Evolutionary conservation across 306 rosid genomes (phyloP).

Genomic region (Macrotyloma uniflorum): DNA sequence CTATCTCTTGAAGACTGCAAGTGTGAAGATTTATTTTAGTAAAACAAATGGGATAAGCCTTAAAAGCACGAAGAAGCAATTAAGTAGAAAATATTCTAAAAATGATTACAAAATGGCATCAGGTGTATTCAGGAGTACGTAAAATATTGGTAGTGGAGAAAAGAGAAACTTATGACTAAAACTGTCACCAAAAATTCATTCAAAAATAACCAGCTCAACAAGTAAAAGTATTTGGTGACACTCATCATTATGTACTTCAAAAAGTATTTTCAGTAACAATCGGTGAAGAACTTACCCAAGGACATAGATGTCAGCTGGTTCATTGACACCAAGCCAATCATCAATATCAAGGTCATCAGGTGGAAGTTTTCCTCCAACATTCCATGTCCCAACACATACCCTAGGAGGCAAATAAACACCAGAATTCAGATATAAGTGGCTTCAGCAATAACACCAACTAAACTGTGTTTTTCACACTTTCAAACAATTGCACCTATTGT

Average conservation of each 20-base stretch:
- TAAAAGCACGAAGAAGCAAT: conserved; percentile 17
- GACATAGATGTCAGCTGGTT: conserved; percentile 96
- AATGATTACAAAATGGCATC: conserved; percentile 8
- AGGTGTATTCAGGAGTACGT: background rate
- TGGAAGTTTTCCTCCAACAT: conserved; percentile 89
- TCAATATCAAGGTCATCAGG: conserved; percentile 93
- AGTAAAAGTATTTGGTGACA: conserved; percentile 3
- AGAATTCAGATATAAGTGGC: conserved; percentile 36
- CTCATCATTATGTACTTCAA: conserved; percentile 17
- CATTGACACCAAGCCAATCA: conserved; percentile 76
- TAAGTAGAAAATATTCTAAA: conserved; percentile 1
- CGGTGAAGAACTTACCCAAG: conserved; percentile 67
- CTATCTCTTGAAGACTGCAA: conserved; percentile 97
- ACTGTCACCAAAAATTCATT: background rate
- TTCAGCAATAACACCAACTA: conserved; percentile 32
- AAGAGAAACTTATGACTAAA: background rate
- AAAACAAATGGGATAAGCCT: conserved; percentile 32
- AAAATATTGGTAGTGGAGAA: background rate
- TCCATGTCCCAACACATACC: conserved; percentile 91
- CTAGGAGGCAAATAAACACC: conserved; percentile 51
- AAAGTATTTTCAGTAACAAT: conserved; percentile 17
- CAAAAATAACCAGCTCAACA: background rate
- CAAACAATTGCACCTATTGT: conserved; percentile 28
- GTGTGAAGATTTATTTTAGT: conserved; percentile 24
- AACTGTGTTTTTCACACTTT: conserved; percentile 25